Evolutionary conservation across 2,329 filamentous ascomycete species (phyloP).

Genomic region (Epicoccum sorghinum): DNA sequence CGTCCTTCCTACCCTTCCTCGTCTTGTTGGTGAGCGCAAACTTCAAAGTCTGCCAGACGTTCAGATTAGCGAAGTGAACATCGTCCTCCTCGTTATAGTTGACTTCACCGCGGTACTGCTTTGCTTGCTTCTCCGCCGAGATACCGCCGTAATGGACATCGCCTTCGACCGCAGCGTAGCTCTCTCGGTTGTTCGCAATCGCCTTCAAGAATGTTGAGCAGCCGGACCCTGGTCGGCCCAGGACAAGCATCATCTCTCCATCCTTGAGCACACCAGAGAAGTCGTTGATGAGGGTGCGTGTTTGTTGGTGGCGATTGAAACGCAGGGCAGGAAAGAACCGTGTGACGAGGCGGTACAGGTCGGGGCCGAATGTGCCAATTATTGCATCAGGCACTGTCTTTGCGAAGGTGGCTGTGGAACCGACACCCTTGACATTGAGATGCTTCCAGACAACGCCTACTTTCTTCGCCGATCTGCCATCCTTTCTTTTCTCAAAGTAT

Average conservation of each 20-base stretch:
- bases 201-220: constrained; percentile 80
- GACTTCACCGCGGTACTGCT: constrained; percentile 75
- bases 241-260: constrained; percentile 74
- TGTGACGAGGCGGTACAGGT: constrained; percentile 70
- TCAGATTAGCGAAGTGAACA: constrained; percentile 73
- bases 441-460: constrained; percentile 79
- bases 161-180: constrained; percentile 70
- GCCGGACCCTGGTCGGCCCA: constrained; percentile 75
- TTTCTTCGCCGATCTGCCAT: constrained; percentile 73
- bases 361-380: constrained; percentile 79
- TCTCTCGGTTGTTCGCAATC: constrained; percentile 71
- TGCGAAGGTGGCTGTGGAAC: constrained; percentile 70
- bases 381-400: constrained; percentile 76
- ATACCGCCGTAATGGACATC: constrained; percentile 76
- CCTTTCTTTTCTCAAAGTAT: constrained; percentile 74
- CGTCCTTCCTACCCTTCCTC: constrained; percentile 66
- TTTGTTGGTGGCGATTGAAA: constrained; percentile 56
- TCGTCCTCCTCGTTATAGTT: constrained; percentile 82
- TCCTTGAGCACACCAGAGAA: constrained; percentile 71
- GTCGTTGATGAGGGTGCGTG: constrained; percentile 65
- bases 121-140: constrained; percentile 68
- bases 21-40: constrained; percentile 80
- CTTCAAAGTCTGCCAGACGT: constrained; percentile 77
- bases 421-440: constrained; percentile 74
- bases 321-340: constrained; percentile 60